Evolutionary conservation across 208 protist genomes (phyloP).

Genomic region (Leishmania braziliensis): DNA sequence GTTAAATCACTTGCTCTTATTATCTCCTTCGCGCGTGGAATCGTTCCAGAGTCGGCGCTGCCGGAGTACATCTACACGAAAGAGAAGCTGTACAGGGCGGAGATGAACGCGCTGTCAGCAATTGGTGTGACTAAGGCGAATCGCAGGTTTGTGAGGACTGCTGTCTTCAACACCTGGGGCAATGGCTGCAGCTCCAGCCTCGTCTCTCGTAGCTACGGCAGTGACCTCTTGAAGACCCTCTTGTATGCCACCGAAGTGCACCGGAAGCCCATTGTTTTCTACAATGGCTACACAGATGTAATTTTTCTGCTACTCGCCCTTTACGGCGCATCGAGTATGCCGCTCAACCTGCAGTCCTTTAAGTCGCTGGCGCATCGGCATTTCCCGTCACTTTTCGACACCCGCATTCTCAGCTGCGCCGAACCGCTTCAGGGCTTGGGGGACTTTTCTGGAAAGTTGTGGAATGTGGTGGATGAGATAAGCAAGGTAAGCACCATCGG

Average conservation of each 20-base stretch:
- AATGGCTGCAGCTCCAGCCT: not conserved
- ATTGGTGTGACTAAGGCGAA: constrained; percentile 26
- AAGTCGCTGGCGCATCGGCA: constrained; percentile 41
- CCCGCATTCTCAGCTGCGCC: constrained; percentile 48
- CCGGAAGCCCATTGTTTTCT: constrained; percentile 55
- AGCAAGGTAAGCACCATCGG: constrained; percentile 7
- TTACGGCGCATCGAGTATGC: constrained; percentile 30
- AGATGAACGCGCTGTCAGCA: constrained; percentile 25
- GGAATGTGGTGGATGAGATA: constrained; percentile 41
- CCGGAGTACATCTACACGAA: constrained; percentile 8
- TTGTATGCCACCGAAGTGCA: constrained; percentile 39
- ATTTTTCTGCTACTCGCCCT: constrained; percentile 54
- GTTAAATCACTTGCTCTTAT: not conserved
- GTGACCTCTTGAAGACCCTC: constrained; percentile 41
- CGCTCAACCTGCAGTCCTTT: constrained; percentile 39
- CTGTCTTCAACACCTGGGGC: not conserved
- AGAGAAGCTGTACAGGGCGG: constrained; percentile 14
- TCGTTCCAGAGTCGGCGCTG: constrained; percentile 10
- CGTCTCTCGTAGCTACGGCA: constrained; percentile 35
- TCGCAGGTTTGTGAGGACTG: constrained; percentile 1
- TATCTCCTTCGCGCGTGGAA: constrained; percentile 22
- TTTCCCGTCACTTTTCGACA: constrained; percentile 73
- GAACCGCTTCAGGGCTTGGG: constrained; percentile 42
- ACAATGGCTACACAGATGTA: constrained; percentile 70
- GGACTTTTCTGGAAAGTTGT: constrained; percentile 46